phyloP scores from a whole-genome alignment of 176 grass and related monocot species.

The Eleusine coracana region DNA sequence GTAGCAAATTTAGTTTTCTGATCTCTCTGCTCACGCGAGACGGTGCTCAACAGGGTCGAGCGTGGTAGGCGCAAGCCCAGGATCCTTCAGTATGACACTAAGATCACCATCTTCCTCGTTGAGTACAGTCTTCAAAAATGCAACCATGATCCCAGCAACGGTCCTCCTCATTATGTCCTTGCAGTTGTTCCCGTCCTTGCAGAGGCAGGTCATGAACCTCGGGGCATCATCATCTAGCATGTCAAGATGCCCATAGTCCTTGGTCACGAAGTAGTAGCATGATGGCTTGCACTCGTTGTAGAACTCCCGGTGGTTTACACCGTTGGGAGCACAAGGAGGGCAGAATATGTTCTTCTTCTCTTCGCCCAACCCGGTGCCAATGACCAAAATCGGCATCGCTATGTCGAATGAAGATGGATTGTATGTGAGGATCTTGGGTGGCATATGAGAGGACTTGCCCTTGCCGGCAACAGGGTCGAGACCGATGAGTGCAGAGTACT shows the following conservation, averaged over 20 bases:
- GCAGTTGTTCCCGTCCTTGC: slow-evolving; percentile 49
- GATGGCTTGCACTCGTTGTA: slow-evolving; percentile 55
- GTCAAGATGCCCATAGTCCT: slow-evolving; percentile 63
- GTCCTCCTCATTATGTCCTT: slow-evolving; percentile 61
- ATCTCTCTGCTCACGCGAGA: background rate
- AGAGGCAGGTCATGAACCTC: slow-evolving; percentile 43
- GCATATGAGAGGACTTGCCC: slow-evolving; percentile 8
- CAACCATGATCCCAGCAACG: slow-evolving; percentile 51
- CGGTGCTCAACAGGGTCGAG: slow-evolving; percentile 45
- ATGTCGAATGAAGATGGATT: slow-evolving; percentile 47
- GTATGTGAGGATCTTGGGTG: slow-evolving; percentile 57
- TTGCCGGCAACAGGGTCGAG: slow-evolving; percentile 56
- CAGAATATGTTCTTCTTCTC: slow-evolving; percentile 46
- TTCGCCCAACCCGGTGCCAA: slow-evolving; percentile 57
- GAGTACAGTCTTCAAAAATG: slow-evolving; percentile 49
- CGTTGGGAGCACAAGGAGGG: slow-evolving; percentile 53
- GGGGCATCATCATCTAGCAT: slow-evolving; percentile 57
- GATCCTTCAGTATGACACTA: slow-evolving; percentile 43
- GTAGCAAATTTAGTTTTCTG: too few species aligned
- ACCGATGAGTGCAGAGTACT: slow-evolving; percentile 51
- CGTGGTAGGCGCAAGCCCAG: slow-evolving; percentile 35
- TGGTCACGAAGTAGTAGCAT: slow-evolving; percentile 61
- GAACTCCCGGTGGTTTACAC: slow-evolving; percentile 61
- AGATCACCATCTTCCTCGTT: slow-evolving; percentile 39
- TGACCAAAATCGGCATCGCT: slow-evolving; percentile 42